phyloP scores from a whole-genome alignment of 805 yeast genomes.

The Saccharomyces mikatae region DNA sequence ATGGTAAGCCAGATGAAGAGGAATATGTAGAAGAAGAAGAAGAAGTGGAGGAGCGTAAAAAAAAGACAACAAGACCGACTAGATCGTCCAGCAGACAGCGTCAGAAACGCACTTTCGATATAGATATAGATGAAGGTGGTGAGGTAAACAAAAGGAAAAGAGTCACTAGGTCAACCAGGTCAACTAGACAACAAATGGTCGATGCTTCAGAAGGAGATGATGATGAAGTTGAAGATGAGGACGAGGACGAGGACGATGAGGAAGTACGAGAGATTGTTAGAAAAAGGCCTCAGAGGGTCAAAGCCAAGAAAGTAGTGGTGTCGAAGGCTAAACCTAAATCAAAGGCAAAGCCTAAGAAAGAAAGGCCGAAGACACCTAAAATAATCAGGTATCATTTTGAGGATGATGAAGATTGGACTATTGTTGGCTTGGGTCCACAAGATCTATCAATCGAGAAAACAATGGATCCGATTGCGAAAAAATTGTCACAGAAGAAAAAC shows the following conservation, averaged over 20 bases:
- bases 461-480: slow-evolving; percentile 19
- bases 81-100: slow-evolving; percentile 15
- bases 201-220: slow-evolving; percentile 26
- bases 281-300: slow-evolving; percentile 7
- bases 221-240: slow-evolving; percentile 7
- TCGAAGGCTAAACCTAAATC: slow-evolving; percentile 8
- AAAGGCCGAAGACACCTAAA: slow-evolving; percentile 5
- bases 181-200: slow-evolving; percentile 3
- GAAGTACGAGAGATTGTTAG: slow-evolving; percentile 16
- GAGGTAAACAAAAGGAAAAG: slow-evolving; percentile 13
- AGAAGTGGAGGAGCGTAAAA: slow-evolving; percentile 19
- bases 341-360: slow-evolving; percentile 3
- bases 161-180: slow-evolving; percentile 2
- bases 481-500: slow-evolving; percentile 24
- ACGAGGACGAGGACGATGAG: slow-evolving; percentile 5
- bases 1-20: slow-evolving; percentile 25
- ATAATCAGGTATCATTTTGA: slow-evolving; percentile 20
- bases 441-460: slow-evolving; percentile 14
- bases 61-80: slow-evolving; percentile 6
- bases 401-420: slow-evolving; percentile 28
- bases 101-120: slow-evolving; percentile 19
- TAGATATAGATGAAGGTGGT: slow-evolving; percentile 20
- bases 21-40: slow-evolving; percentile 29
- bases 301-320: slow-evolving; percentile 9
- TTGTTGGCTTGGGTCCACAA: slow-evolving; percentile 30